These are phyloP conservation scores for Mycena haematopus DNA, from an alignment of 768 basidiomycete genomes.

Conservation along the genomic window DNA sequence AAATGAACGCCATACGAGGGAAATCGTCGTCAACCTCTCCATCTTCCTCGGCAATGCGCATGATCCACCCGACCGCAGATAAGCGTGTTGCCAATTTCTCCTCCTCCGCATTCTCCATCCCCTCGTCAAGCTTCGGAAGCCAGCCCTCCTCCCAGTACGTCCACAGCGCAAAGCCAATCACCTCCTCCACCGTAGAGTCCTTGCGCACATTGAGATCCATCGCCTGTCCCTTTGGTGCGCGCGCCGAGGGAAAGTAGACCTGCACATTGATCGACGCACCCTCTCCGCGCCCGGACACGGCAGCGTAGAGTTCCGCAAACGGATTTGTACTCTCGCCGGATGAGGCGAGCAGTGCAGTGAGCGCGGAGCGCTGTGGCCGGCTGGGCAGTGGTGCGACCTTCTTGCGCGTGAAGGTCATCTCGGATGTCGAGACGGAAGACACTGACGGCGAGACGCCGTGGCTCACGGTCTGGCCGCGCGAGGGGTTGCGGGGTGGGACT, in stretches of 20 bases:
- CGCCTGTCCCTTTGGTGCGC: conserved; percentile 60
- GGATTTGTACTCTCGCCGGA: conserved; percentile 77
- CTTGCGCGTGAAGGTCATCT: conserved; percentile 58
- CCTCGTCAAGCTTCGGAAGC: conserved; percentile 79
- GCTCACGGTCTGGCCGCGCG: conserved; percentile 18
- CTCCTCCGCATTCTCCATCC: conserved; percentile 63
- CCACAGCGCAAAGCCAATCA: conserved; percentile 91
- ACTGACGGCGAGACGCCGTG: conserved; percentile 24
- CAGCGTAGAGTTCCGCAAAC: conserved; percentile 85
- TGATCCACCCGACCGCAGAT: conserved; percentile 87
- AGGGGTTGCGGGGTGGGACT: conserved; percentile 23
- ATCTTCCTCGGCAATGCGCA: conserved; percentile 94
- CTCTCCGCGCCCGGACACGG: conserved; percentile 80
- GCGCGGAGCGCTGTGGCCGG: conserved; percentile 60
- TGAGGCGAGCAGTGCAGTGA: conserved; percentile 78
- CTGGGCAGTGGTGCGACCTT: conserved; percentile 47
- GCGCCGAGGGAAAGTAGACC: conserved; percentile 87
- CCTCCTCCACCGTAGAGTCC: conserved; percentile 94
- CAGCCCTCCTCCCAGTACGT: conserved; percentile 92
- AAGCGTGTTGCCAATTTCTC: conserved; percentile 62
- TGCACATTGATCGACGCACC: conserved; percentile 67
- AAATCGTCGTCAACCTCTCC: conserved; percentile 99
- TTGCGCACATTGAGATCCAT: conserved; percentile 80
- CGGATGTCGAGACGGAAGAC: conserved; percentile 31
- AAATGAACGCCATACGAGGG: conserved; percentile 70